Evolutionary conservation across 306 rosid species (phyloP), one percentile per base, ranked within the genome.

Genomic region (Glycine tomentella): DNA sequence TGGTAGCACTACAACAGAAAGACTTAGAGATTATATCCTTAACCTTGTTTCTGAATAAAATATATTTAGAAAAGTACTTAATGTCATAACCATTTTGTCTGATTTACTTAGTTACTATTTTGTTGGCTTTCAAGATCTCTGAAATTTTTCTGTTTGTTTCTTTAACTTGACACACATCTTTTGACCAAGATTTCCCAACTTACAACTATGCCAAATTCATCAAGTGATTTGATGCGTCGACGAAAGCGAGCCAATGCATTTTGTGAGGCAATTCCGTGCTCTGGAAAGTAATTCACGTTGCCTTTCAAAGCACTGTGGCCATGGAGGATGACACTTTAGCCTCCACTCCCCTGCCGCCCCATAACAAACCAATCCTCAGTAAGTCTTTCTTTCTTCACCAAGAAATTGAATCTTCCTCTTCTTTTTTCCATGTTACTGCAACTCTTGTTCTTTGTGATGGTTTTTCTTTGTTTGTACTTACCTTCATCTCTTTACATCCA

Each of bases 1-100:
- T 98, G 46, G 97, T 93, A 49, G 98, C 99, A 44, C 97, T 78
- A 90, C 99, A 63, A 93, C 97, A 0, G 99, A 93, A 59, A 89
- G 88, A 81, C 92, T 93, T 82, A 85, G 92, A 89, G 99, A 95
- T 93, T 95, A 95, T 95, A 95, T 95, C 99, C 99, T 93, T 72
- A 51, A 74, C 61, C 73, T 77, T 72, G 5, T 74, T 69, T 70
- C 73, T 70, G 2, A 6, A 78, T 72, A 38, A 76, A 38, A 34
- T 48, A 49, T 64, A 74, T 13, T 72, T 49, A 11, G 44, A 59
- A 6, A 51, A 59, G 17, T 57, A 20, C 40, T 42, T 44, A 31
- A 50, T 82, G 72, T 67, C 48, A 36, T 14, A 17, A 66, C 70
- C 7, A 70, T 63, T 64, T 46, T 45, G 62, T 80, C 45, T 72